phyloP scores from a whole-genome alignment of 2,329 filamentous ascomycete genomes.

The Colletotrichum sp. region DNA sequence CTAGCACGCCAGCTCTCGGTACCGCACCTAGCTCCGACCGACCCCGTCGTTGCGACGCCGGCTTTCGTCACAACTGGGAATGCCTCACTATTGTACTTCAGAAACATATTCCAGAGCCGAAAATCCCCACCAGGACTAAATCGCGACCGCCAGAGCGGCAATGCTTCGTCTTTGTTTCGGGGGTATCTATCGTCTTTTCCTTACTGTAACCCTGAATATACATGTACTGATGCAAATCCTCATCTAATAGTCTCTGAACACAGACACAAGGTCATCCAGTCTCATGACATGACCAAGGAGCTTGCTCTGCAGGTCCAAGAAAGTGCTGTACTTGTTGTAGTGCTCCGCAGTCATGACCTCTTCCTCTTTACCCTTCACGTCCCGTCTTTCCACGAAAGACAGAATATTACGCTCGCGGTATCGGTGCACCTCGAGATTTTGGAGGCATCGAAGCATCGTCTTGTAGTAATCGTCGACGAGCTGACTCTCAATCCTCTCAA shows the following conservation, averaged over 20 bases:
- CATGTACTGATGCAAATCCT: neutral
- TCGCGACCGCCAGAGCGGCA: neutral
- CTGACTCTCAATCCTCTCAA: conserved; percentile 70
- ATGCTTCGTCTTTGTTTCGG: neutral
- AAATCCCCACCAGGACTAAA: neutral
- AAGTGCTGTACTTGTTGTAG: conserved; percentile 64
- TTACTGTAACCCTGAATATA: neutral
- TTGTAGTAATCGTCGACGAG: conserved; percentile 87
- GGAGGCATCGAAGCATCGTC: conserved; percentile 83
- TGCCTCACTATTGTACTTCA: neutral
- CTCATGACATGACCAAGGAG: conserved; percentile 80
- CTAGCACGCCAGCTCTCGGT: neutral
- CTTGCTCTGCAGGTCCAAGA: conserved; percentile 71
- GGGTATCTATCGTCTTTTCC: conserved; percentile 18
- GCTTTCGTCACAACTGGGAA: neutral
- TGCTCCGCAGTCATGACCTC: conserved; percentile 79
- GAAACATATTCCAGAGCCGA: neutral
- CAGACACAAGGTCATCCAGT: conserved; percentile 83
- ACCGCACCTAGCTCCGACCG: neutral
- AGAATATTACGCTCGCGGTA: conserved; percentile 75
- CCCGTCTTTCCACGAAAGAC: conserved; percentile 81
- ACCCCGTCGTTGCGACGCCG: neutral
- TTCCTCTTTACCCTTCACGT: conserved; percentile 85
- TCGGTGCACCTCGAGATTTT: conserved; percentile 80
- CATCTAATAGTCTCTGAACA: conserved; percentile 73